Evolutionary conservation across 208 protist species (phyloP), one percentile per base, ranked within the genome.

Genomic region (Tritrichomonas musculus): DNA sequence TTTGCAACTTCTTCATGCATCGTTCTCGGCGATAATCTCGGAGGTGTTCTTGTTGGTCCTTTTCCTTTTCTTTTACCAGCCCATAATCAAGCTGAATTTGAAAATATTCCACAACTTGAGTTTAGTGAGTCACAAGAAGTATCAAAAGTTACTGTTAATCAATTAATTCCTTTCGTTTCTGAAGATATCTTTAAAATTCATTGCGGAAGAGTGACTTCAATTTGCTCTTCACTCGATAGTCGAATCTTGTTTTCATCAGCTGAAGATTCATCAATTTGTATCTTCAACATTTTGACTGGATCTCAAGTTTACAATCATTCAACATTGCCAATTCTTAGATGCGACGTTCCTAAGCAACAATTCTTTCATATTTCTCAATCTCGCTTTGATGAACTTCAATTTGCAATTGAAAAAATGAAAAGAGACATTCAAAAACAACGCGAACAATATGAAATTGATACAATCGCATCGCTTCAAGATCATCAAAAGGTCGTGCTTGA

Each of bases 61-160:
- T 84, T 84, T 44, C 73, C 73, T 47, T 84, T 84, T 44, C 22
- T 84, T 33, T 4, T 84, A 4, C 73, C 73, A 84, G 25, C 73
- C 3, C 3, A 27, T 1, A 3, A 84, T 20, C 36, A 84, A 53
- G 14, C n/a, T 1, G 41, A 84, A 53, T 84, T 84, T 44, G 73
- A 84, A 53, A 53, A 84, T 25, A 53, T 84, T 84, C 73, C 73
- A 33, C 73, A 84, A 30, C 44, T 84, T 53, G 73, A 84, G 30
- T 84, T 84, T 53, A 47, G n/a, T 33, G 73, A 53, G 8, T 11
- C 5, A 13, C 36, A 33, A 53, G 73, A 33, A 1, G 53, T 20
- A 33, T 11, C 20, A 49, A 44, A 84, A 4, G 53, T 9, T n/a
- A 84, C 20, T n/a, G 5, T 9, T 20, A n/a, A 14, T n/a, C 14